Evolutionary conservation across 352 stramenopile genomes (phyloP).

Genomic region (Globisporangium recalcitrans): DNA sequence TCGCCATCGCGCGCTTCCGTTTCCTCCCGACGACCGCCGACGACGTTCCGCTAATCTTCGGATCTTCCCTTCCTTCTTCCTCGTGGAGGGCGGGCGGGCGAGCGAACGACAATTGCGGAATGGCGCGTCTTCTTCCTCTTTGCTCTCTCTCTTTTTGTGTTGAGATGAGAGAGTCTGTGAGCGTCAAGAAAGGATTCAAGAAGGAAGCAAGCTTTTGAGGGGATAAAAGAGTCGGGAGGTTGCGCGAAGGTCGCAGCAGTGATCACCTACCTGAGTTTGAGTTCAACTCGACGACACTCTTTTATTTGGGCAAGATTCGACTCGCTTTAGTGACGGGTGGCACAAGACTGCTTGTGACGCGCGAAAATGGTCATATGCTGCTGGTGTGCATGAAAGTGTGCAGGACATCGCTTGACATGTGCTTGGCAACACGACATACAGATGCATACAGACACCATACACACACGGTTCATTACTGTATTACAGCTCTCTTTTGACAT

Average conservation of each 20-base stretch:
- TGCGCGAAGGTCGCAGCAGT: not conserved
- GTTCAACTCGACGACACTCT: constrained; percentile 5
- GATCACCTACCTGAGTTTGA: not conserved
- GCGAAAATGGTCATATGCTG: not conserved
- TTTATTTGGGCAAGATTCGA: not conserved
- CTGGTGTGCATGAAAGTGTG: too few relatives aligned
- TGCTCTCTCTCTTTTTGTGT: not conserved
- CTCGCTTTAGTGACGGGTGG: not conserved
- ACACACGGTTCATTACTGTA: constrained; percentile 5
- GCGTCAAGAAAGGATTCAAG: not conserved
- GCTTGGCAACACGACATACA: not conserved
- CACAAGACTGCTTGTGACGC: not conserved
- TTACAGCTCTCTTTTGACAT: constrained; percentile 5
- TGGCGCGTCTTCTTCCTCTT: constrained; percentile 1
- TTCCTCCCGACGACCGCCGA: constrained; percentile 15
- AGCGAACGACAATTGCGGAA: constrained; percentile 12
- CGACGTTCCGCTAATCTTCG: constrained; percentile 18
- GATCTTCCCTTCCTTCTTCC: constrained; percentile 10
- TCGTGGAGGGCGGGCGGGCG: constrained; percentile 1
- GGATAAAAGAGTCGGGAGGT: not conserved
- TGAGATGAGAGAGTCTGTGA: not conserved
- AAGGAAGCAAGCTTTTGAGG: not conserved
- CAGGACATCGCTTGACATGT: too few relatives aligned
- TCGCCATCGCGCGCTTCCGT: constrained; percentile 15
- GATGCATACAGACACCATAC: not conserved